A percentile compares a stretch with the other conserved stretches of the same genome.
These are phyloP conservation scores for Penstemon davidsonii DNA, from an alignment of 257 asterid genomes.

Conservation along the genomic window DNA sequence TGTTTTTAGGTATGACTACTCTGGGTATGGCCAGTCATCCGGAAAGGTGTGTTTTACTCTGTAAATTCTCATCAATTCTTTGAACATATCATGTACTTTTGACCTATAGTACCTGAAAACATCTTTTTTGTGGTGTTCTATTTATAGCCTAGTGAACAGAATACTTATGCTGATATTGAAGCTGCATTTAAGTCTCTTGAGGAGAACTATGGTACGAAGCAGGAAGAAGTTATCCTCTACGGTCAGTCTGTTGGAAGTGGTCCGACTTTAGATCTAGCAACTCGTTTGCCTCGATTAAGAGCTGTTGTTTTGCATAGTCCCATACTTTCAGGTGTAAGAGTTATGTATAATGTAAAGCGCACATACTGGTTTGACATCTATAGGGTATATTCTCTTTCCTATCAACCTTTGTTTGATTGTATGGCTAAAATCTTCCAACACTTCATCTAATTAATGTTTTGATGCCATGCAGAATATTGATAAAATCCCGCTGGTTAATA, in stretches of 20 bases:
- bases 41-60: conserved; percentile 62
- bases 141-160: conserved; percentile 62
- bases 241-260: conserved; percentile 76
- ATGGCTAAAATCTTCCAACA: not conserved
- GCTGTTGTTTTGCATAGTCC: conserved; percentile 68
- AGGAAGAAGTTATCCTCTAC: conserved; percentile 54
- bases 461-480: conserved; percentile 66
- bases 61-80: not conserved
- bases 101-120: not conserved
- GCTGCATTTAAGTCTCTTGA: conserved; percentile 68
- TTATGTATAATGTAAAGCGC: conserved; percentile 56
- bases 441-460: conserved; percentile 19
- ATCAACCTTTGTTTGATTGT: conserved; percentile 11
- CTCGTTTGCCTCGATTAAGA: conserved; percentile 51
- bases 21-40: conserved; percentile 95
- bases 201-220: conserved; percentile 65
- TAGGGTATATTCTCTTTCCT: conserved; percentile 38
- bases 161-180: conserved; percentile 65
- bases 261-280: conserved; percentile 58
- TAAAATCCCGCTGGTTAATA: conserved; percentile 50
- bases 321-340: conserved; percentile 63
- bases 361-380: conserved; percentile 70
- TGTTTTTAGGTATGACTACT: conserved; percentile 78
- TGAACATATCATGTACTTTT: not conserved
- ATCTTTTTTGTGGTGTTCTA: conserved; percentile 16